phyloP scores from a whole-genome alignment of 192 early-diverging fungal genomes.

The Mortierella hygrophila region DNA sequence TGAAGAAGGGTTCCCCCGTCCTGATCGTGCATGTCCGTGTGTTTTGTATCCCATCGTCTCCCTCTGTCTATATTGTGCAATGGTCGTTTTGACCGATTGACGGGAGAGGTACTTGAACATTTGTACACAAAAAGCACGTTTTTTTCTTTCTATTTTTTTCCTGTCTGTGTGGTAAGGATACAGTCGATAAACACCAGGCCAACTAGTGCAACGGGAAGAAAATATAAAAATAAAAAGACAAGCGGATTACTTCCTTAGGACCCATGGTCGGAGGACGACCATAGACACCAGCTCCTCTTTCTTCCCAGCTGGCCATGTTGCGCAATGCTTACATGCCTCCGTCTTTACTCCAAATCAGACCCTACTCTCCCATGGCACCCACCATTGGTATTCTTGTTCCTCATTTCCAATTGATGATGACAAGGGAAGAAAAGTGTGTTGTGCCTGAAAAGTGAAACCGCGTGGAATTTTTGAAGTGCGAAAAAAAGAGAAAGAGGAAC shows the following conservation, averaged over 20 bases:
- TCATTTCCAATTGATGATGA: not conserved
- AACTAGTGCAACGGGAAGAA: not conserved
- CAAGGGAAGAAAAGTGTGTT: not conserved
- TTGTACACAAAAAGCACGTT: not conserved
- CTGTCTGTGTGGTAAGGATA: not conserved
- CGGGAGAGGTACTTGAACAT: not conserved
- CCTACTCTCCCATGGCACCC: not conserved
- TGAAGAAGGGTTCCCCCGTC: not conserved
- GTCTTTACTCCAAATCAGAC: not conserved
- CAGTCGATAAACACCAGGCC: not conserved
- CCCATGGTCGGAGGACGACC: not conserved
- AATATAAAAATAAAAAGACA: not conserved
- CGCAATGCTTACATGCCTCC: not conserved
- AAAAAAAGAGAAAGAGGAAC: too few relatives aligned
- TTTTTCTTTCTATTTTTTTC: not conserved
- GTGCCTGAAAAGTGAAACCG: constrained; percentile 4
- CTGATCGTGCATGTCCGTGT: not conserved
- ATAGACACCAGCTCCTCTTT: not conserved
- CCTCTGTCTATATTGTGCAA: not conserved
- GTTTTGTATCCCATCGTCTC: too few relatives aligned
- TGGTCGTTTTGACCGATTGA: not conserved
- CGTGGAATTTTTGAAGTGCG: not conserved
- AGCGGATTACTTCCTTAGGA: not conserved
- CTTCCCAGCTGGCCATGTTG: not conserved
- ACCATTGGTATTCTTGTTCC: not conserved